A percentile compares a stretch with the other conserved stretches of the same genome.
Evolutionary conservation across 192 early-diverging fungal species (phyloP).

Genomic region (Paraglomus brasilianum): DNA sequence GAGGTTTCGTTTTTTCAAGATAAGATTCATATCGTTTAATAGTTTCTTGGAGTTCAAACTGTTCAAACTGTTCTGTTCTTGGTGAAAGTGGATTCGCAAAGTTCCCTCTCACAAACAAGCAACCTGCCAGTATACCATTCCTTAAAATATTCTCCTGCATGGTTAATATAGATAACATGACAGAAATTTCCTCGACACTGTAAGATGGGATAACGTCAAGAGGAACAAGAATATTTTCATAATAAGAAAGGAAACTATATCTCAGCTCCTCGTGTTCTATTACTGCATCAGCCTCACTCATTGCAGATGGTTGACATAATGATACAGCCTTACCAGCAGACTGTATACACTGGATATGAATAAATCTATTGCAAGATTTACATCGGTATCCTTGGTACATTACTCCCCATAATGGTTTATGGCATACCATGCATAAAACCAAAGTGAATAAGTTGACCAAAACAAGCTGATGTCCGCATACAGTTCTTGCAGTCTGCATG

Average conservation of each 20-base stretch:
- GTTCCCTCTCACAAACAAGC: conserved; percentile 33
- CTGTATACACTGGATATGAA: conserved; percentile 44
- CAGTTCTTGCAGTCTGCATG: conserved; percentile 6
- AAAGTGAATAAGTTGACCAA: conserved; percentile 56
- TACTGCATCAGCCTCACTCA: conserved; percentile 36
- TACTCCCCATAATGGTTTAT: conserved; percentile 54
- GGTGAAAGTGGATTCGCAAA: conserved; percentile 25
- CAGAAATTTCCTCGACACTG: conserved; percentile 38
- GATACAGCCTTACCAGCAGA: conserved; percentile 8
- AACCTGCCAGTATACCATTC: conserved; percentile 40
- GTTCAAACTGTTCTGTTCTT: conserved; percentile 33
- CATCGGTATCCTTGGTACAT: conserved; percentile 57
- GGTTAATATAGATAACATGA: conserved; percentile 35
- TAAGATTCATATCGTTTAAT: conserved; percentile 34
- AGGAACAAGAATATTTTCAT: conserved; percentile 30
- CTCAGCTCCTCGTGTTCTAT: conserved; percentile 38
- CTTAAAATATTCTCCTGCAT: conserved; percentile 41
- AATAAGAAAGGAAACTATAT: conserved; percentile 38
- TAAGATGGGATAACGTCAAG: conserved; percentile 29
- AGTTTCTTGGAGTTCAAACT: conserved; percentile 27
- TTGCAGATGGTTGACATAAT: conserved; percentile 9
- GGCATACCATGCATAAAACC: conserved; percentile 50
- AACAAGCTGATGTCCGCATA: conserved; percentile 49
- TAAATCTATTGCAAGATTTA: conserved; percentile 46
- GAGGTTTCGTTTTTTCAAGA: conserved; percentile 20